A percentile compares a stretch with the other conserved stretches of the same genome.
Conservation (phyloP, 2,329 filamentous ascomycete genomes). For the Fusarium poae region DNA sequence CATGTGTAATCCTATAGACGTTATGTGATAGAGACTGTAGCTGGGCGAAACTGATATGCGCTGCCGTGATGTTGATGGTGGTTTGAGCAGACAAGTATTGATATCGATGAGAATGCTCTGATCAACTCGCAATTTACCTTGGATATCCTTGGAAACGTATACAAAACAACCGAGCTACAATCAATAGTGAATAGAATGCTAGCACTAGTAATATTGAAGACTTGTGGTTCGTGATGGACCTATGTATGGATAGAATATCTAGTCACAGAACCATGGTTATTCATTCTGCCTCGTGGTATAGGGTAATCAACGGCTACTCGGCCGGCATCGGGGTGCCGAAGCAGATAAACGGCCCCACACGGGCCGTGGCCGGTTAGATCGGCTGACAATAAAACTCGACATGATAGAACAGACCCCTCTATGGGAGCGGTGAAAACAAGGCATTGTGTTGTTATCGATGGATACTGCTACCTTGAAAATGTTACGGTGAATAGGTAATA, state of each 20-base stretch:
- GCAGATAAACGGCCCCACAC: conserved; percentile 4
- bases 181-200: background rate
- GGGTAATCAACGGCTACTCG: background rate
- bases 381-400: conserved; percentile 5
- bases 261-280: background rate
- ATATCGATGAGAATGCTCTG: background rate
- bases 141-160: too few relatives aligned
- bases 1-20: too few relatives aligned
- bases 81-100: background rate
- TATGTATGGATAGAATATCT: background rate
- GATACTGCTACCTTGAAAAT: background rate
- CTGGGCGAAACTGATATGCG: background rate
- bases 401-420: background rate
- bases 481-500: background rate
- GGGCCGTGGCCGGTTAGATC: background rate
- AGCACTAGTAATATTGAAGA: background rate
- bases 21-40: too few relatives aligned
- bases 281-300: background rate
- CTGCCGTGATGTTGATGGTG: background rate
- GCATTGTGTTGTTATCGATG: background rate
- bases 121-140: too few relatives aligned
- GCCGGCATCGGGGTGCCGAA: background rate
- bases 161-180: too few relatives aligned
- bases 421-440: background rate
- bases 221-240: background rate